Percentiles rank a stretch among this genome's conserved stretches.
These are phyloP conservation scores for Incumbomyces delicatus DNA, from an alignment of 2,329 filamentous ascomycete genomes.

Conservation along the genomic window DNA sequence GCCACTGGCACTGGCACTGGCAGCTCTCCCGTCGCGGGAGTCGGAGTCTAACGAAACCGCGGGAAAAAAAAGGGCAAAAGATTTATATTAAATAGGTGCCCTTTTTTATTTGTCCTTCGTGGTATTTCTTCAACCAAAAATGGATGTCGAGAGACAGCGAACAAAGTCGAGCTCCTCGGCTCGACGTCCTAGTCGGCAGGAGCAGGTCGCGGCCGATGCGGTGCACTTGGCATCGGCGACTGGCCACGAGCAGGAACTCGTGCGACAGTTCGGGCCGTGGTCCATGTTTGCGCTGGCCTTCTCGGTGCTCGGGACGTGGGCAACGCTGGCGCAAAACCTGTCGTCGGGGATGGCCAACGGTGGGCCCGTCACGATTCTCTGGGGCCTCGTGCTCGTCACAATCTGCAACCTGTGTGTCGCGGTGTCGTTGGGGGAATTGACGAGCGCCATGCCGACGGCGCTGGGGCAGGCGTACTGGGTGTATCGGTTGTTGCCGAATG, in stretches of 20 bases:
- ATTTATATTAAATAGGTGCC: too few species aligned
- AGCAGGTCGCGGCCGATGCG: too few species aligned
- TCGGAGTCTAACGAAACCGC: too few species aligned
- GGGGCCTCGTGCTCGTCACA: conserved; percentile 46
- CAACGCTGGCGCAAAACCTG: conserved; percentile 46
- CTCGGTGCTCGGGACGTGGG: conserved; percentile 49
- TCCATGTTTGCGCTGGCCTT: conserved; percentile 51
- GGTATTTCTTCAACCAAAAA: too few species aligned
- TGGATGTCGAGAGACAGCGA: too few species aligned
- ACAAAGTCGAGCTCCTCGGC: too few species aligned
- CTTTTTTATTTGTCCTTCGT: too few species aligned
- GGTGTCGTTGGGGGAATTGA: conserved; percentile 46
- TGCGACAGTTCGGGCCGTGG: conserved; percentile 43
- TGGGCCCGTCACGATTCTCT: conserved; percentile 45
- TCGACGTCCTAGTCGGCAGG: too few species aligned
- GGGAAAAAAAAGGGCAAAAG: too few species aligned
- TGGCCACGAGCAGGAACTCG: conserved; percentile 35
- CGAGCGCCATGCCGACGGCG: conserved; percentile 51
- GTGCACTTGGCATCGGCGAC: too few species aligned
- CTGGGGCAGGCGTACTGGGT: conserved; percentile 53
- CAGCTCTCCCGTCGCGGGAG: too few species aligned
- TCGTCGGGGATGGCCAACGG: conserved; percentile 46
- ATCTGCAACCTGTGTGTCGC: conserved; percentile 46
- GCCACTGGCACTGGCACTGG: too few species aligned
- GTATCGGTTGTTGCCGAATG: conserved; percentile 32